Percentiles rank a stretch among this genome's conserved stretches.
Evolutionary conservation across 257 asterid genomes (phyloP).

Genomic region (Primulina eburnea): DNA sequence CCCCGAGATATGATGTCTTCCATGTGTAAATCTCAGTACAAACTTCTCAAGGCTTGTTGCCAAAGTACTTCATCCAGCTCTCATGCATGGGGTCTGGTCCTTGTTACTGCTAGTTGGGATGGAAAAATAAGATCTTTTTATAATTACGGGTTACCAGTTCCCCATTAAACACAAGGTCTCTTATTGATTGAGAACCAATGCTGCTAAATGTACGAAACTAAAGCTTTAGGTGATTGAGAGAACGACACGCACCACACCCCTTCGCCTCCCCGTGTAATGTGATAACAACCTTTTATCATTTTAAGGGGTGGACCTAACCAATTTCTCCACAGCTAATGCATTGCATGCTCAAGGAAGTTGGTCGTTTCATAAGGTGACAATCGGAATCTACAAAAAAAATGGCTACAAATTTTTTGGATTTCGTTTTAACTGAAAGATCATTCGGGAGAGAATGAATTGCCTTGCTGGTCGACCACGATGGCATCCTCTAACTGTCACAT

Average conservation of each 20-base stretch:
- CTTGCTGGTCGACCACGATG: not conserved
- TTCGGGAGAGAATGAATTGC: not conserved
- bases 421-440: not conserved
- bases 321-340: too few species aligned
- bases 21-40: constrained; percentile 67
- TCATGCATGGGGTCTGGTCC: constrained; percentile 83
- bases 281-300: not conserved
- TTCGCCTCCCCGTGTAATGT: not conserved
- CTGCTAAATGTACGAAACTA: constrained; percentile 23
- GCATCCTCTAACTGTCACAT: not conserved
- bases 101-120: constrained; percentile 86
- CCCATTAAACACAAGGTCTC: constrained; percentile 31
- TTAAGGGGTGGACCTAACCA: not conserved
- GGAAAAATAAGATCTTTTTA: constrained; percentile 87
- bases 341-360: not conserved
- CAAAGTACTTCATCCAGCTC: constrained; percentile 54
- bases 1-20: constrained; percentile 32
- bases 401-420: not conserved
- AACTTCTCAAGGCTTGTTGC: constrained; percentile 58
- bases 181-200: constrained; percentile 16
- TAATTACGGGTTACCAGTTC: constrained; percentile 84
- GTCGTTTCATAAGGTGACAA: not conserved
- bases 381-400: not conserved
- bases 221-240: not conserved
- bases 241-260: not conserved